phyloP scores from a whole-genome alignment of 2,329 filamentous ascomycete genomes.

The Neoscytalidium dimidiatum region DNA sequence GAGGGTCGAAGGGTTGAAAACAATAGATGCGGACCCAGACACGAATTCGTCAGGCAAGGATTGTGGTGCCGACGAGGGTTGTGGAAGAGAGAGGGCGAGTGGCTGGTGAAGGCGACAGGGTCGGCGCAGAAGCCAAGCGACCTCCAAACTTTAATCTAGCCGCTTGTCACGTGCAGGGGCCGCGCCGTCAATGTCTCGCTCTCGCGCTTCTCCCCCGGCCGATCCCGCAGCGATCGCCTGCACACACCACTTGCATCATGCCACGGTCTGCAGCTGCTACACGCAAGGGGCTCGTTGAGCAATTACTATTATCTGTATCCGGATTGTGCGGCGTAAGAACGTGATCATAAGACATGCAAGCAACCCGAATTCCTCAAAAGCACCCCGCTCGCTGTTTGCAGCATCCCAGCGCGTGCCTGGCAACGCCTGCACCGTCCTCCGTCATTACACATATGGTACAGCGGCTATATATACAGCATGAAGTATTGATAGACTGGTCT shows the following conservation, averaged over 20 bases:
- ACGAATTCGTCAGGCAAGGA: not conserved
- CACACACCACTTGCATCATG: constrained; percentile 1
- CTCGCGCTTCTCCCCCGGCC: not conserved
- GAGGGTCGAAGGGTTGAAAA: not conserved
- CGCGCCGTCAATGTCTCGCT: not conserved
- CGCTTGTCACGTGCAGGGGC: not conserved
- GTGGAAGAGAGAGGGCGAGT: not conserved
- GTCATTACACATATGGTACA: constrained; percentile 19
- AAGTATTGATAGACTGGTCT: constrained; percentile 3
- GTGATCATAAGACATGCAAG: constrained; percentile 8
- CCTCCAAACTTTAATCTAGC: constrained; percentile 1
- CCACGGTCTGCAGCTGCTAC: not conserved
- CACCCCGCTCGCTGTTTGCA: not conserved
- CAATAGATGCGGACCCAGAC: not conserved
- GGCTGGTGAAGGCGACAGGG: constrained; percentile 1
- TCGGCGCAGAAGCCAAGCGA: not conserved
- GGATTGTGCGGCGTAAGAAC: constrained; percentile 4
- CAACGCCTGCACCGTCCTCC: not conserved
- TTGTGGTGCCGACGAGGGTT: not conserved
- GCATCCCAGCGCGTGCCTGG: not conserved
- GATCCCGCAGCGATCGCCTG: constrained; percentile 6
- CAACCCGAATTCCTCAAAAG: not conserved
- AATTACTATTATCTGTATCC: constrained; percentile 4
- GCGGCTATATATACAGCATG: not conserved
- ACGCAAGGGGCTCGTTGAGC: not conserved